phyloP scores from a whole-genome alignment of 2,329 filamentous ascomycete species.

The Aspergillus sergii region DNA sequence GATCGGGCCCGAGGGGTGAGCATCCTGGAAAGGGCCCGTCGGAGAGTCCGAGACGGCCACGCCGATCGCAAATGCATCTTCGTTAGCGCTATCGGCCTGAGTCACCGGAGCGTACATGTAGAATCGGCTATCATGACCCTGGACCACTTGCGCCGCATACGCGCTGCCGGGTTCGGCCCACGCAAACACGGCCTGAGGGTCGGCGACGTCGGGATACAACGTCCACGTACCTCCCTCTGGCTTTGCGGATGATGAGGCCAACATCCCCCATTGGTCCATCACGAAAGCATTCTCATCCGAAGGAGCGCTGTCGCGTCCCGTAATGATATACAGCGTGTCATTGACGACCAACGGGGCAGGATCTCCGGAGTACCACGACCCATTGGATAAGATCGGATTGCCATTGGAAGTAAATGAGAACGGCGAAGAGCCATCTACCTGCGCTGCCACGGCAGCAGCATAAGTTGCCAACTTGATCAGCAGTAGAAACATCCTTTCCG shows the following conservation, averaged over 20 bases:
- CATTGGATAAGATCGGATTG: constrained; percentile 5
- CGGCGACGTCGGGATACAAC: constrained; percentile 1
- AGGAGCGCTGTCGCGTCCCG: constrained; percentile 1
- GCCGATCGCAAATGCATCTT: constrained; percentile 6
- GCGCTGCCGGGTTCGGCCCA: constrained; percentile 1
- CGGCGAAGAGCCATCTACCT: not conserved
- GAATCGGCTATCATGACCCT: constrained; percentile 2
- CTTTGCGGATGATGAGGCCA: not conserved
- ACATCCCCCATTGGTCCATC: constrained; percentile 7
- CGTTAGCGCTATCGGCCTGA: not conserved
- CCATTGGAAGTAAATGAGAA: constrained; percentile 4
- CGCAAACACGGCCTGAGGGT: not conserved
- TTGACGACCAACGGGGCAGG: constrained; percentile 5
- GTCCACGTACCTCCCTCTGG: constrained; percentile 1
- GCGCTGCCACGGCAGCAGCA: not conserved
- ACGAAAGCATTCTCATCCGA: constrained; percentile 2
- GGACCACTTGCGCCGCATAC: constrained; percentile 5
- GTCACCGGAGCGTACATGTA: constrained; percentile 7
- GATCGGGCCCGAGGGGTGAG: constrained; percentile 6
- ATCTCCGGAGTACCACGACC: constrained; percentile 3
- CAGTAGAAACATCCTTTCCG: not conserved
- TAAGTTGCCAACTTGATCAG: not conserved
- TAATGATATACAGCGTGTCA: constrained; percentile 6
- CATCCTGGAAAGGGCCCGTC: constrained; percentile 2
- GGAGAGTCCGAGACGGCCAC: constrained; percentile 1